Evolutionary conservation across 2,329 filamentous ascomycete species (phyloP), one percentile per base, ranked within the genome.

Genomic region (Diplodia sapinea): DNA sequence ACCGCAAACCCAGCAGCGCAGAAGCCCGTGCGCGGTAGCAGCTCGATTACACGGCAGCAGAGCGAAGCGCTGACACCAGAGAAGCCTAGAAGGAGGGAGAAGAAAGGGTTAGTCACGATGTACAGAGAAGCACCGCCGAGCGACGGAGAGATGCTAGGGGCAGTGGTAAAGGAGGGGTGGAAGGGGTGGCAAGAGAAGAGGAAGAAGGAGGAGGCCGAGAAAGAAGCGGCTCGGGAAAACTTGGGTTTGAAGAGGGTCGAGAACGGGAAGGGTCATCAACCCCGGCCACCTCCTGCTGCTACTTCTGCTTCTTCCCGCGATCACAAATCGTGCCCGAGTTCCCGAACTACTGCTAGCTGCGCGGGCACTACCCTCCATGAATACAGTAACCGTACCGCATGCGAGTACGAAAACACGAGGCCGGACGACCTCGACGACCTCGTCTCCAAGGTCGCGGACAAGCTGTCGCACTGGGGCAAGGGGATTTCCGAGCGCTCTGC

Each of bases 181-280:
- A n/a, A 13, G 13, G 59, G 36, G 59, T 51, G 59, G 59, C 26
- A 26, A 47, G 59, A 51, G 59, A 17, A 31, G 59, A 31, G 31
- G 47, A 12, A 12, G n/a, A 33, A n/a, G 26, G 40, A 49, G 40
- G 23, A 31, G 36, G 7, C 9, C 17, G 43, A 74, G 68, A 23
- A 70, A 23, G 23, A 31, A 15, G 57, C 11, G 40, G 4, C 8
- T 23, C 23, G 49, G 20, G 38, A 47, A 43, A 20, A 23, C 13
- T 17, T 17, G 38, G 38, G 9, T n/a, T 43, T 43, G 56, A 57
- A 23, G 36, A 5, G 55, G 20, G 12, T 15, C 17, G 38, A 59
- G 43, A 2, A 50, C 4, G 26, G 8, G 40, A 50, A n/a, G 9
- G 8, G n/a, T 23, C 6, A 26, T 12, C 29, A 12, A 17, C 31